Evolutionary conservation across 1,284 basidiomycete species (phyloP).

Genomic region (Neonothopanus nambi): DNA sequence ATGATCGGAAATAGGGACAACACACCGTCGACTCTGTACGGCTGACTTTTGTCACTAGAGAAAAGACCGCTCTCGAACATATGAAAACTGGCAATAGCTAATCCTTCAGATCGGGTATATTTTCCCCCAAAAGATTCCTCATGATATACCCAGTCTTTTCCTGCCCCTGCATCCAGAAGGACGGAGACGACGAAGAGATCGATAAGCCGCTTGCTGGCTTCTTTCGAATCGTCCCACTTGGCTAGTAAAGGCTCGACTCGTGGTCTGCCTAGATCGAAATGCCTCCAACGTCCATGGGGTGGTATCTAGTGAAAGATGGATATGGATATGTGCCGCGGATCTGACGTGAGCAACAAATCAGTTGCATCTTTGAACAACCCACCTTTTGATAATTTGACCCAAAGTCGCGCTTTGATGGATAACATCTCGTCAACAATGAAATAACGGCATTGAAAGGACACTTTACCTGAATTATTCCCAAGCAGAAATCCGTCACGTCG

Average conservation of each 20-base stretch:
- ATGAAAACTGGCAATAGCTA: conserved; percentile 89
- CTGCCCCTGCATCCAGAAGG: conserved; percentile 91
- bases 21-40: conserved; percentile 78
- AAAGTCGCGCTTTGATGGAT: conserved; percentile 71
- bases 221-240: conserved; percentile 60
- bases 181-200: conserved; percentile 95
- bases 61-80: conserved; percentile 90
- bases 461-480: conserved; percentile 74
- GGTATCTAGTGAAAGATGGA: conserved; percentile 72
- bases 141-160: conserved; percentile 78
- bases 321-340: background rate
- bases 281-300: conserved; percentile 90
- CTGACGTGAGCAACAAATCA: background rate
- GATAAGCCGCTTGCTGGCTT: conserved; percentile 73
- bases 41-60: conserved; percentile 63
- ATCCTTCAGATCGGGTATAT: conserved; percentile 83
- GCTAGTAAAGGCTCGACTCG: conserved; percentile 63
- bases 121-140: conserved; percentile 60
- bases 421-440: conserved; percentile 3
- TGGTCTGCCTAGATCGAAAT: conserved; percentile 71
- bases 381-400: conserved; percentile 67
- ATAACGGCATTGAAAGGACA: conserved; percentile 9
- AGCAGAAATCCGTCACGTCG: conserved; percentile 80
- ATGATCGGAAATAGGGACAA: background rate
- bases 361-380: conserved; percentile 23